Conservation (phyloP, 208 protist genomes). For the Novymonas esmeraldas region DNA sequence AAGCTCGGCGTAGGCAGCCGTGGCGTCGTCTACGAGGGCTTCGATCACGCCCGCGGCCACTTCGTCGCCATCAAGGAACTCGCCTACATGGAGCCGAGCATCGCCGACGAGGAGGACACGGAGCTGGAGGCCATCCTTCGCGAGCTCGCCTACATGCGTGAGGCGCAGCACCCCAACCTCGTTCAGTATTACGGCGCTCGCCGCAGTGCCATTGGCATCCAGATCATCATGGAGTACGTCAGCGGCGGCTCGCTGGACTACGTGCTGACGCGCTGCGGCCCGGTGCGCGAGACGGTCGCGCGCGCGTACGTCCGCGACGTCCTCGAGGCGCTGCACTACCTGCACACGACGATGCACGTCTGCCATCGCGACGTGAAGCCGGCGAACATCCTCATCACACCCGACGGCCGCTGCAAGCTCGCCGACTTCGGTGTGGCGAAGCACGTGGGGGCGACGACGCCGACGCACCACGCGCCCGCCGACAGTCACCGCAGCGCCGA, state of each 20-base stretch:
- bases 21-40: constrained; percentile 85
- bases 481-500: not conserved
- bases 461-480: not conserved
- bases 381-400: constrained; percentile 89
- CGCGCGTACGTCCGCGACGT: constrained; percentile 79
- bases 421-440: constrained; percentile 90
- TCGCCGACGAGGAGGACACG: constrained; percentile 28
- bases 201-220: constrained; percentile 63
- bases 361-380: constrained; percentile 93
- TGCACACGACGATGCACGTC: constrained; percentile 81
- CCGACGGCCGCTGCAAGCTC: constrained; percentile 84
- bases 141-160: constrained; percentile 83
- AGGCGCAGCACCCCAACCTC: constrained; percentile 68
- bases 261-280: constrained; percentile 59
- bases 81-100: constrained; percentile 46
- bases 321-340: constrained; percentile 74
- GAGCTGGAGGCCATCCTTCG: constrained; percentile 51
- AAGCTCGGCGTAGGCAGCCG: constrained; percentile 77
- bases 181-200: constrained; percentile 86
- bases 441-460: constrained; percentile 41
- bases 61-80: constrained; percentile 92
- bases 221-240: constrained; percentile 92
- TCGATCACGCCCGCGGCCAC: constrained; percentile 74
- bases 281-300: constrained; percentile 74
- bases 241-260: constrained; percentile 81